These are phyloP conservation scores for Vanrija pseudolonga DNA, from an alignment of 1,284 basidiomycete species.

Conservation along the genomic window DNA sequence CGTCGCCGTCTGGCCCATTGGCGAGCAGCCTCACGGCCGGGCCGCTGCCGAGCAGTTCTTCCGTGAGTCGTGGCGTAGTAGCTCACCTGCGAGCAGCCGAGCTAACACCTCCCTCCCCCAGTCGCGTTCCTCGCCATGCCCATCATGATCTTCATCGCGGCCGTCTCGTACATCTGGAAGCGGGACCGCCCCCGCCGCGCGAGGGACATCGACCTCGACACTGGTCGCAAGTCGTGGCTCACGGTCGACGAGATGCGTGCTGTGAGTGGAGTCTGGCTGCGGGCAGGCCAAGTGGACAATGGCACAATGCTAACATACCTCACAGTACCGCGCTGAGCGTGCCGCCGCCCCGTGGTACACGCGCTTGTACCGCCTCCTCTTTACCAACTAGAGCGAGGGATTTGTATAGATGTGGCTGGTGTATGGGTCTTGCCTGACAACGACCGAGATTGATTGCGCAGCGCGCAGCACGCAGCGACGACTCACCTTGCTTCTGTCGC, in stretches of 20 bases:
- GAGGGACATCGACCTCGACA: slow-evolving; percentile 50
- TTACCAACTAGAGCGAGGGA: slow-evolving; percentile 17
- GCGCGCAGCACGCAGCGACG: too few species aligned
- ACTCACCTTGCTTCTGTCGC: too few species aligned
- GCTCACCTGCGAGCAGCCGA: too few species aligned
- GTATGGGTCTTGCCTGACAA: too few species aligned
- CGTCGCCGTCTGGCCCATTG: slow-evolving; percentile 19
- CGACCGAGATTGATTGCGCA: too few species aligned
- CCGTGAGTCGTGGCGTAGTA: slow-evolving; percentile 17
- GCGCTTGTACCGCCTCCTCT: slow-evolving; percentile 42
- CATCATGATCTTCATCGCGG: slow-evolving; percentile 43
- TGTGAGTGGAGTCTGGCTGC: background rate
- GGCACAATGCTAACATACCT: too few species aligned
- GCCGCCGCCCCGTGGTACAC: slow-evolving; percentile 31
- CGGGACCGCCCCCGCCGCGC: slow-evolving; percentile 38
- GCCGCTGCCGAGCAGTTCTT: slow-evolving; percentile 49
- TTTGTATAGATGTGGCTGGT: too few species aligned
- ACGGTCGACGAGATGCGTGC: slow-evolving; percentile 48
- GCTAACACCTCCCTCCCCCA: slow-evolving; percentile 3
- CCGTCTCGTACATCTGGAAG: slow-evolving; percentile 42
- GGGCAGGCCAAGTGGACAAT: too few species aligned
- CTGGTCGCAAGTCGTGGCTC: slow-evolving; percentile 50
- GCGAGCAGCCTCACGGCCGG: slow-evolving; percentile 10
- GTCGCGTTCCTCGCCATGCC: slow-evolving; percentile 49
- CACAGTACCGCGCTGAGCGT: slow-evolving; percentile 27